Base-by-base conservation (phyloP, 1,139 yeast species). In the Saccharomyces hybrid region DNA sequence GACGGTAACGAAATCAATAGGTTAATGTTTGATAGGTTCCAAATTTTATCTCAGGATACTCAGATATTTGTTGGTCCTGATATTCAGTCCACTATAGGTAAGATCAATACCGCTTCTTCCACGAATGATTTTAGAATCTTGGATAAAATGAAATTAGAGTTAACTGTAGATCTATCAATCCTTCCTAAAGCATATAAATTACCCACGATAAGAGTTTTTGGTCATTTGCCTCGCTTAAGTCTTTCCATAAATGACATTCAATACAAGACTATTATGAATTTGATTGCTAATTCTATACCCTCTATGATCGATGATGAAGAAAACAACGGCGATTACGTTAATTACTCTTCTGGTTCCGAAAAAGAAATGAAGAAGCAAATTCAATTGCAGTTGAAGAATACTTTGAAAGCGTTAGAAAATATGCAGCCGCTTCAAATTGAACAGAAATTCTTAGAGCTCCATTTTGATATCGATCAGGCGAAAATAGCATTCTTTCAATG, bases 11-110 rank as follows among this genome's bases (percentile, higher is more conserved):
- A 80, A 48, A 73, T 93, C 59, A 88, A 84, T 59, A 79, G 85
- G 13, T 76, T 89, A 63, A 87, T 93, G 95, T 95, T 89, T 70
- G 99, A 95, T 71, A 84, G 86, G 64, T 93, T 88, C 70, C 80
- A 81, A 52, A 74, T 95, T 47, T 81, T 79, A 56, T 75, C 93
- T 16, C 86, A 88, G 57, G 95, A 93, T 67, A 91, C 98, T 0
- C 97, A 91, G 65, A 80, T 95, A 48, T 75, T 91, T 52, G 85
- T 93, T 48, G 99, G 98, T 0, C 85, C 96, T 0, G 82, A 83
- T 60, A 84, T 90, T 53, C 81, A 84, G 59, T 80, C 86, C 0
- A 85, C 96, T 0, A 82, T 90, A 75, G 82, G 80, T 51, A 87
- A 86, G 59, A 68, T 88, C 20, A 86, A 82, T 60, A 73, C 74